Conservation (phyloP, 768 basidiomycete genomes). For the Lanmaoa pseudosensibilis region DNA sequence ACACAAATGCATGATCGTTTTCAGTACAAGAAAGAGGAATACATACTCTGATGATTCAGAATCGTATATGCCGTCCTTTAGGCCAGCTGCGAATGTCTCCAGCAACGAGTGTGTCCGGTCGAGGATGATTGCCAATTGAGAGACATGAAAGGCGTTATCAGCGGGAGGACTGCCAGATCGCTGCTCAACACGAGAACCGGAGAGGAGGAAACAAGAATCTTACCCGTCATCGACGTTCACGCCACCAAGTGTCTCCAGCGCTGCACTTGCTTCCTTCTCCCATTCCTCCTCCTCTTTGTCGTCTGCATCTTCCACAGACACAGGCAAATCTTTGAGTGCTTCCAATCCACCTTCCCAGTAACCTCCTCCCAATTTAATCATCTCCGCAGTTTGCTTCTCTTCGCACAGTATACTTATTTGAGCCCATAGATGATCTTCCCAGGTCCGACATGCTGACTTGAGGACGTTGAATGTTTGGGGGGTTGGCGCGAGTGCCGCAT, state of each 20-base stretch:
- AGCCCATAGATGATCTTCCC: conserved; percentile 97
- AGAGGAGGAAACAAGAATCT: conserved; percentile 15
- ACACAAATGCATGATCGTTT: neutral
- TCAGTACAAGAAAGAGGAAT: conserved; percentile 1
- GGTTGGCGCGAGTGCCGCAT: conserved; percentile 80
- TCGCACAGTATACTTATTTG: conserved; percentile 80
- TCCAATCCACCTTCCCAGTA: conserved; percentile 77
- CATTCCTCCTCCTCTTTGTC: conserved; percentile 54
- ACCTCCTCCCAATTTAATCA: conserved; percentile 61
- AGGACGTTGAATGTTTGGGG: conserved; percentile 64
- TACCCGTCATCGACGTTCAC: conserved; percentile 68
- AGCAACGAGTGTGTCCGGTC: conserved; percentile 67
- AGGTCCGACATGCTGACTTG: conserved; percentile 76
- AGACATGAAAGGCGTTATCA: conserved; percentile 77
- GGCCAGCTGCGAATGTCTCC: conserved; percentile 60
- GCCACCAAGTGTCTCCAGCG: conserved; percentile 57
- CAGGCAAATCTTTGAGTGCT: conserved; percentile 41
- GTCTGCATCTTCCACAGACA: conserved; percentile 29
- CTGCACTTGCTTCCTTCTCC: conserved; percentile 60
- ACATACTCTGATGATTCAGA: conserved; percentile 57
- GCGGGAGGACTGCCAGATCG: conserved; percentile 48
- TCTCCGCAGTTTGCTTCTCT: conserved; percentile 70
- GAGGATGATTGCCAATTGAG: conserved; percentile 78
- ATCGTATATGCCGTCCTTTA: conserved; percentile 52
- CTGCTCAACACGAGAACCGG: conserved; percentile 3